Percentiles rank a stretch among this genome's conserved stretches.
These are phyloP conservation scores for Bjerkandera adusta DNA, from an alignment of 1,284 basidiomycete species.

Conservation along the genomic window DNA sequence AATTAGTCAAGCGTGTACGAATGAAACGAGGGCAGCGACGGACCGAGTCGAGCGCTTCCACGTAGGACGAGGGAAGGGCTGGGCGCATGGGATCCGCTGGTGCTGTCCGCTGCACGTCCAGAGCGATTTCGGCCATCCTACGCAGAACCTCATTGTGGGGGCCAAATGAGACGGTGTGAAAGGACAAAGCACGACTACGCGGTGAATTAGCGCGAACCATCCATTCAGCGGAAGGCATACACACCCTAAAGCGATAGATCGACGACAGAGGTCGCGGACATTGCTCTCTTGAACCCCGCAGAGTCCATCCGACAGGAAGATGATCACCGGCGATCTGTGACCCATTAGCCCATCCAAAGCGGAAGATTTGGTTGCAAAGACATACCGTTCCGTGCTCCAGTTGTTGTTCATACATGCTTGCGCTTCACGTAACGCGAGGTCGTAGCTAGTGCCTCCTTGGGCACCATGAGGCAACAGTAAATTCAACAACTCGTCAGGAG, in stretches of 20 bases:
- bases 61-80: conserved; percentile 47
- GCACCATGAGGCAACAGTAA: conserved; percentile 33
- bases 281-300: conserved; percentile 37
- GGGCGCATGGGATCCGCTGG: conserved; percentile 44
- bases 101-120: conserved; percentile 45
- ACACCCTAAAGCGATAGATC: conserved; percentile 49
- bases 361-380: neutral
- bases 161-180: conserved; percentile 61
- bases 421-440: conserved; percentile 37
- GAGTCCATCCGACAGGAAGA: conserved; percentile 64
- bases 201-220: conserved; percentile 2
- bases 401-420: conserved; percentile 40
- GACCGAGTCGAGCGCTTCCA: conserved; percentile 54
- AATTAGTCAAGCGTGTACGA: neutral
- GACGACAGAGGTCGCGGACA: conserved; percentile 45
- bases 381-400: conserved; percentile 58
- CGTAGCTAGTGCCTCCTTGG: conserved; percentile 48
- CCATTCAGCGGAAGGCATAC: conserved; percentile 10
- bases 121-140: conserved; percentile 53
- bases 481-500: conserved; percentile 45
- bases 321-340: conserved; percentile 52
- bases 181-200: conserved; percentile 52
- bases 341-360: no score
- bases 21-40: no score
- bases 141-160: conserved; percentile 36